A percentile compares a stretch with the other conserved stretches of the same genome.
Conservation (phyloP, 2,329 filamentous ascomycete species). For the Blastomyces parvus region DNA sequence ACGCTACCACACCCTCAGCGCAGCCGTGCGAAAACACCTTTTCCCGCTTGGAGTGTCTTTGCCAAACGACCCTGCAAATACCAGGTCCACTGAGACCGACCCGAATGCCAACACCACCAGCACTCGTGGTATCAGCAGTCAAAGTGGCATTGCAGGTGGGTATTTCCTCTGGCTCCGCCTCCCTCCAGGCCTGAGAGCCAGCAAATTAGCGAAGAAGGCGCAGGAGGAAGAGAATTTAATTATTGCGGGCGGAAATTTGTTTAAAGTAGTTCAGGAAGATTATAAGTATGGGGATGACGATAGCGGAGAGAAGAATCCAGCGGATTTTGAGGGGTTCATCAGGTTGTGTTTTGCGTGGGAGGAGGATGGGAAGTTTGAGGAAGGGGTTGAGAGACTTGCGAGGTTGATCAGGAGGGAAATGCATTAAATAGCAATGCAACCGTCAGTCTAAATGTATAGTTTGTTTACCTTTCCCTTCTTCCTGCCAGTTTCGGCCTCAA, state of each 20-base stretch:
- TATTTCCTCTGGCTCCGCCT: conserved; percentile 79
- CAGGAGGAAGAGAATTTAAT: conserved; percentile 55
- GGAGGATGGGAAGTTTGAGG: conserved; percentile 52
- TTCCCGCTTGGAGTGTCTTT: conserved; percentile 50
- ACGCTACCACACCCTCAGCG: conserved; percentile 48
- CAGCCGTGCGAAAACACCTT: conserved; percentile 51
- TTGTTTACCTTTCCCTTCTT: neutral
- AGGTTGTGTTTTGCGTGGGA: conserved; percentile 67
- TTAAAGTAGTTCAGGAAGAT: conserved; percentile 48
- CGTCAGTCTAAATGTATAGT: neutral
- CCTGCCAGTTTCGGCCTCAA: neutral
- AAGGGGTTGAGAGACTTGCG: conserved; percentile 58
- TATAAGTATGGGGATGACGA: conserved; percentile 14
- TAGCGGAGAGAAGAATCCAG: conserved; percentile 29
- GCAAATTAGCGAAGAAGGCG: conserved; percentile 49
- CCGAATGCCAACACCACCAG: neutral
- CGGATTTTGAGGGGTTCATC: conserved; percentile 51
- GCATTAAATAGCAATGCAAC: neutral
- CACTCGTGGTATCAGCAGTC: conserved; percentile 7
- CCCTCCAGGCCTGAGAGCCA: conserved; percentile 44
- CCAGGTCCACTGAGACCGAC: conserved; percentile 10
- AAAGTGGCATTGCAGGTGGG: conserved; percentile 55
- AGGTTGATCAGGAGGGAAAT: conserved; percentile 32
- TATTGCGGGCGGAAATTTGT: conserved; percentile 59
- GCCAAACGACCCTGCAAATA: neutral